A percentile compares a stretch with the other conserved stretches of the same genome.
Conservation (phyloP, 2,329 filamentous ascomycete species). For the Phialophora verrucosa region DNA sequence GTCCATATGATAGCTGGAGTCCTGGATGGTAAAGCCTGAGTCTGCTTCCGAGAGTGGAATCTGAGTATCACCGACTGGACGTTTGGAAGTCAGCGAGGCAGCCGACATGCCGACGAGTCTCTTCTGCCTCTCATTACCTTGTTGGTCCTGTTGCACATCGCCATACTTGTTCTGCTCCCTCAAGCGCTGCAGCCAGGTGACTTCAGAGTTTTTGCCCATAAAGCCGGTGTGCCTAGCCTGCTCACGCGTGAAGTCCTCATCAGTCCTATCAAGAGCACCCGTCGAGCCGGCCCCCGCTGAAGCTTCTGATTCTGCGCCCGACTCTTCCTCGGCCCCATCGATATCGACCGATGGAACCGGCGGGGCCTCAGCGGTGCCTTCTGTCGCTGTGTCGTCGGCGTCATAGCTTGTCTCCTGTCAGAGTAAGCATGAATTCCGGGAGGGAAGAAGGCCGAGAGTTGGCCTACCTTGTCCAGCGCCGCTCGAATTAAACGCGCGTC, state of each 20-base stretch:
- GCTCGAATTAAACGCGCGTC: constrained; percentile 46
- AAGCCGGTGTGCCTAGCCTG: constrained; percentile 49
- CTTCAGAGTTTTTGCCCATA: constrained; percentile 54
- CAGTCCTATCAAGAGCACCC: constrained; percentile 53
- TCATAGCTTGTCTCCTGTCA: constrained; percentile 30
- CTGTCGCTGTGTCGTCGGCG: constrained; percentile 30
- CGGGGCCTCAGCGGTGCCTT: constrained; percentile 20
- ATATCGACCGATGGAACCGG: constrained; percentile 37
- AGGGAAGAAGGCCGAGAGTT: not conserved
- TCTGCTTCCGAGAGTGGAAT: constrained; percentile 43
- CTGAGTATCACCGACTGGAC: constrained; percentile 38
- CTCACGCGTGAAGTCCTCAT: constrained; percentile 52
- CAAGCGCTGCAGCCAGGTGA: constrained; percentile 54
- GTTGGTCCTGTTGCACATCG: constrained; percentile 22
- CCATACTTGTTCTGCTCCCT: constrained; percentile 48
- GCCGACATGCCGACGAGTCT: constrained; percentile 20
- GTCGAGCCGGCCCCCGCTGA: constrained; percentile 47
- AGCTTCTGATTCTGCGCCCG: constrained; percentile 37
- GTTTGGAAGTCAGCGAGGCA: constrained; percentile 33
- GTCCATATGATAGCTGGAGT: constrained; percentile 51
- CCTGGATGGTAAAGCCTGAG: constrained; percentile 36
- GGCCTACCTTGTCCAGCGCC: constrained; percentile 47
- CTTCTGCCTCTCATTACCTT: constrained; percentile 24
- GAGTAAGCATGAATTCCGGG: constrained; percentile 12
- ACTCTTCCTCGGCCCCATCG: constrained; percentile 33